Evolutionary conservation across 192 early-diverging fungal genomes (phyloP).

Genomic region (Mortierella alpina): DNA sequence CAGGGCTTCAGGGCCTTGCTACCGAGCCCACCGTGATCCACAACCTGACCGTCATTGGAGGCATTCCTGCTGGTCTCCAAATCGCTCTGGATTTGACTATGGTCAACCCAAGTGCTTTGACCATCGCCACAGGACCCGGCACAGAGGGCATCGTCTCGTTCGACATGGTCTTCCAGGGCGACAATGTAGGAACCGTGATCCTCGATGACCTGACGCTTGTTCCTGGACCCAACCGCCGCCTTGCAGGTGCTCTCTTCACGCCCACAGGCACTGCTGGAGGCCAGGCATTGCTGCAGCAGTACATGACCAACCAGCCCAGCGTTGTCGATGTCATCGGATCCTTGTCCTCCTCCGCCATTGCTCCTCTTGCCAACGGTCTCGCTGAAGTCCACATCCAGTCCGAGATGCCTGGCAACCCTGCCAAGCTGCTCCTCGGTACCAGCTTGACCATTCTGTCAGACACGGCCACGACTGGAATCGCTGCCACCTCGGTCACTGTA

Average conservation of each 20-base stretch:
- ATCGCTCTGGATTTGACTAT: conserved; percentile 57
- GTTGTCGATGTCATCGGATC: conserved; percentile 56
- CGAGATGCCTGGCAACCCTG: conserved; percentile 61
- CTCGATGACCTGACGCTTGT: conserved; percentile 56
- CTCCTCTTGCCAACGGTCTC: conserved; percentile 60
- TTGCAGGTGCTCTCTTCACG: conserved; percentile 59
- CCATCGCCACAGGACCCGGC: conserved; percentile 62
- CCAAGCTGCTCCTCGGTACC: conserved; percentile 55
- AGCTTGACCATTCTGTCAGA: conserved; percentile 54
- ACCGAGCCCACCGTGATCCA: conserved; percentile 62
- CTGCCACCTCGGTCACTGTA: conserved; percentile 58
- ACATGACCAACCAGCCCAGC: conserved; percentile 58
- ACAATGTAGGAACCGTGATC: conserved; percentile 59
- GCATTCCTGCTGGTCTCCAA: conserved; percentile 49
- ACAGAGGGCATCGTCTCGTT: conserved; percentile 61
- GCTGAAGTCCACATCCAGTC: conserved; percentile 51
- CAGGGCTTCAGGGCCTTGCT: conserved; percentile 68
- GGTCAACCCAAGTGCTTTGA: conserved; percentile 59
- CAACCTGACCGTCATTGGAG: conserved; percentile 65
- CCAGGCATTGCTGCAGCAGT: conserved; percentile 59
- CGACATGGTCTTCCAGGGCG: conserved; percentile 54
- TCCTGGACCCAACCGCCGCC: conserved; percentile 56
- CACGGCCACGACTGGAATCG: conserved; percentile 57
- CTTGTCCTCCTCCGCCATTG: conserved; percentile 58
- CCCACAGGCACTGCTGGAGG: conserved; percentile 59